Percentiles rank a stretch among this genome's conserved stretches.
Evolutionary conservation across 345 rosid genomes (phyloP).

Genomic region (Eucalyptus urophylla): DNA sequence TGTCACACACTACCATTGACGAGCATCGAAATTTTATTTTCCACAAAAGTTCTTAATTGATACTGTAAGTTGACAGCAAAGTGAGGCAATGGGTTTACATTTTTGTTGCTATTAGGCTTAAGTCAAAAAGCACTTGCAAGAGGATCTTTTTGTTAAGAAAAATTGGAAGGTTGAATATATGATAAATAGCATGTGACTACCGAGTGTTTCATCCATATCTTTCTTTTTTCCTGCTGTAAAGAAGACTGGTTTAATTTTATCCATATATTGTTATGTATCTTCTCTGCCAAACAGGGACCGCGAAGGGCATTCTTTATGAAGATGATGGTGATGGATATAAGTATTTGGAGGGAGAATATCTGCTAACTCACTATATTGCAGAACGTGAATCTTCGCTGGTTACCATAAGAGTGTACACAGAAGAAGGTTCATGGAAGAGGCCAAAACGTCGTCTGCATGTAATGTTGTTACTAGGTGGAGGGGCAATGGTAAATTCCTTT

Average conservation of each 20-base stretch:
- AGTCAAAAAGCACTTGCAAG: not conserved
- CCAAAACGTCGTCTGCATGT: slow-evolving; percentile 63
- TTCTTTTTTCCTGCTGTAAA: not conserved
- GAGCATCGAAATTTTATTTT: not conserved
- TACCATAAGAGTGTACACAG: slow-evolving; percentile 41
- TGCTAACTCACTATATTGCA: slow-evolving; percentile 55
- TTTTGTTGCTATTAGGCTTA: not conserved
- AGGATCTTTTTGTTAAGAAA: not conserved
- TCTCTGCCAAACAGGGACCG: slow-evolving; percentile 34
- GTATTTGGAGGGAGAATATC: slow-evolving; percentile 46
- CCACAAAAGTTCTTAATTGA: not conserved
- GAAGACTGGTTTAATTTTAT: not conserved
- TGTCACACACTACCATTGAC: not conserved
- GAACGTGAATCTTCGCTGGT: slow-evolving; percentile 46
- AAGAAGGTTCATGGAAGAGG: slow-evolving; percentile 81
- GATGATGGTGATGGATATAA: slow-evolving; percentile 93
- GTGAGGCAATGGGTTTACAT: not conserved
- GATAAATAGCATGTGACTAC: not conserved
- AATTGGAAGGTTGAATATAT: not conserved
- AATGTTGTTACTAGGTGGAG: slow-evolving; percentile 65
- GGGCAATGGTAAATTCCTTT: slow-evolving; percentile 50
- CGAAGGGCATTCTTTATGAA: slow-evolving; percentile 65
- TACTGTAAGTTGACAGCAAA: not conserved
- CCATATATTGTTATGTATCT: not conserved
- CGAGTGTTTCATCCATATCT: not conserved